Evolutionary conservation across 768 basidiomycete species (phyloP).

Genomic region (Leccinum subgranulosum): DNA sequence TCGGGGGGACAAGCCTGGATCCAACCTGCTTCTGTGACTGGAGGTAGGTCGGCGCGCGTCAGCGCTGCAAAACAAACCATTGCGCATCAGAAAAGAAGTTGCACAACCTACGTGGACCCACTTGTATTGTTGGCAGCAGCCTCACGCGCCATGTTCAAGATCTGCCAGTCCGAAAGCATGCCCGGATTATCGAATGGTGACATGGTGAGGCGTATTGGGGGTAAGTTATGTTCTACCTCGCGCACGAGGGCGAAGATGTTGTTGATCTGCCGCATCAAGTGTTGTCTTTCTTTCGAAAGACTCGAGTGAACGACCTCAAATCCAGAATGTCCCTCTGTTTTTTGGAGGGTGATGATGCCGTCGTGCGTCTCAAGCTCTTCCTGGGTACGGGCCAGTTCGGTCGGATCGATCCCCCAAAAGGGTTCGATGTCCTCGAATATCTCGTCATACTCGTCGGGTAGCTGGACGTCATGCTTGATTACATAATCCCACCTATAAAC

Average conservation of each 20-base stretch:
- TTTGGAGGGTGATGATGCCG: conserved; percentile 24
- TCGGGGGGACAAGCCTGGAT: conserved; percentile 17
- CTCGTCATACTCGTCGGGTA: conserved; percentile 48
- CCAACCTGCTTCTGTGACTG: conserved; percentile 26
- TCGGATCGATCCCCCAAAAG: conserved; percentile 36
- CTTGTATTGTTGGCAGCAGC: conserved; percentile 30
- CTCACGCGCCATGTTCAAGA: conserved; percentile 19
- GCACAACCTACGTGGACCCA: conserved; percentile 11
- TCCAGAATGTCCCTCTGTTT: conserved; percentile 4
- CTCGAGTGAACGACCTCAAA: conserved; percentile 18
- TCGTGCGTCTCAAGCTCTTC: conserved; percentile 16
- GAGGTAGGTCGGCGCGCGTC: conserved; percentile 32
- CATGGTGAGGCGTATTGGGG: conserved; percentile 30
- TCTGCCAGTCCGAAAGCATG: conserved; percentile 25
- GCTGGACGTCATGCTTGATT: conserved; percentile 34
- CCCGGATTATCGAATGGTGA: conserved; percentile 29
- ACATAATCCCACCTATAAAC: too few species aligned
- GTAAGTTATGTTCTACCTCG: conserved; percentile 29
- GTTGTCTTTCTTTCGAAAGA: conserved; percentile 1
- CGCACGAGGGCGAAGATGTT: conserved; percentile 24
- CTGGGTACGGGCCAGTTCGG: conserved; percentile 18
- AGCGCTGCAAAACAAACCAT: conserved; percentile 22
- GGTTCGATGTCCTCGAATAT: conserved; percentile 37
- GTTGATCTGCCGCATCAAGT: conserved; percentile 1
- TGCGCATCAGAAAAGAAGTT: background rate